Percentiles rank a stretch among this genome's conserved stretches.
These are phyloP conservation scores for Diospyros lotus DNA, from an alignment of 148 eudicot genomes.

Conservation along the genomic window DNA sequence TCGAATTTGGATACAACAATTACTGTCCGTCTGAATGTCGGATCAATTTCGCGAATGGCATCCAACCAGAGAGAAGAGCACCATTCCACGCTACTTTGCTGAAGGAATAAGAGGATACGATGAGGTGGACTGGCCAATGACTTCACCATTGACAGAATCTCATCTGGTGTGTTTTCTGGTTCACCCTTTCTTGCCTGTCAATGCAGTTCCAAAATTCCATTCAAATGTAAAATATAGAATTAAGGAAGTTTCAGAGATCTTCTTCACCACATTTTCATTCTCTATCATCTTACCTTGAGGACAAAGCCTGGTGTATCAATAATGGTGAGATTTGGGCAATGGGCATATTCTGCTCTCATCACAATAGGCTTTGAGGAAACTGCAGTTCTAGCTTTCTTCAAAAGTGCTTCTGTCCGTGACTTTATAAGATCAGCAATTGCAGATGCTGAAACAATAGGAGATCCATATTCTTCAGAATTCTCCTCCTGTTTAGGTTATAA, in stretches of 20 bases:
- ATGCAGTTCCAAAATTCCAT: neutral
- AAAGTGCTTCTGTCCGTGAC: conserved; percentile 72
- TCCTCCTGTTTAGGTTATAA: conserved; percentile 55
- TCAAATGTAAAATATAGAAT: neutral
- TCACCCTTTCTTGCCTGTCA: conserved; percentile 94
- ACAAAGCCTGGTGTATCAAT: conserved; percentile 98
- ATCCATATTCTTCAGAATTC: conserved; percentile 92
- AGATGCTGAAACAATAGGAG: conserved; percentile 57
- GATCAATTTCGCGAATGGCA: conserved; percentile 88
- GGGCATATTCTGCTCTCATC: conserved; percentile 97
- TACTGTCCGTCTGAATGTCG: conserved; percentile 70
- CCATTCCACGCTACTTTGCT: conserved; percentile 99
- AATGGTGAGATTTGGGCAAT: conserved; percentile 94
- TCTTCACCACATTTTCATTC: neutral
- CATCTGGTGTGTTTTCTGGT: conserved; percentile 92
- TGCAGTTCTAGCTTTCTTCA: conserved; percentile 63
- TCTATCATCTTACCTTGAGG: conserved; percentile 57
- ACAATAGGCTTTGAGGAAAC: conserved; percentile 95
- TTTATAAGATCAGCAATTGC: conserved; percentile 83
- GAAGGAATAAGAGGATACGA: conserved; percentile 91
- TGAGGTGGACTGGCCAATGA: conserved; percentile 93
- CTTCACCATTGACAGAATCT: conserved; percentile 94
- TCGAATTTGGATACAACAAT: conserved; percentile 96
- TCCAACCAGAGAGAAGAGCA: conserved; percentile 98
- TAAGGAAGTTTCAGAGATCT: neutral